phyloP scores from a whole-genome alignment of 306 rosid genomes.

The Hippophae tibetana region DNA sequence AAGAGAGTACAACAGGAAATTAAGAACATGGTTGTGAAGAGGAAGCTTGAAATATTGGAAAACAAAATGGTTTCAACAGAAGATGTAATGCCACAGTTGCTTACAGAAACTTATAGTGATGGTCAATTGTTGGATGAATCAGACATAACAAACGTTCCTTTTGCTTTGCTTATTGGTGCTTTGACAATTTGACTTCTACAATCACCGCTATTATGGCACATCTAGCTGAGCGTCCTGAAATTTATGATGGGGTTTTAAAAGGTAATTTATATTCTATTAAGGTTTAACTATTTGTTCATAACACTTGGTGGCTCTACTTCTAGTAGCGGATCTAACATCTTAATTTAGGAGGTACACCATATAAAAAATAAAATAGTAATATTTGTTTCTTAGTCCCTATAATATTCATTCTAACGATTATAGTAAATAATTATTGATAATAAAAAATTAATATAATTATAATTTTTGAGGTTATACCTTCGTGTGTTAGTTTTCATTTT shows the following conservation, averaged over 20 bases:
- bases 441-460: no score
- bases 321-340: no score
- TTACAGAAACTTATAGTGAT: neutral
- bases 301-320: no score
- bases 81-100: conserved; percentile 5
- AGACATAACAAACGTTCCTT: conserved; percentile 12
- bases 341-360: no score
- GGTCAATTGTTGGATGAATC: conserved; percentile 6
- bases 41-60: conserved; percentile 5
- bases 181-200: neutral
- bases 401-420: no score
- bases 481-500: no score
- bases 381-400: no score
- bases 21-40: conserved; percentile 1
- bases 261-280: neutral
- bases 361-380: no score
- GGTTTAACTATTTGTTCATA: neutral
- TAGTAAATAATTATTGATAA: no score
- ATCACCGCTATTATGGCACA: conserved; percentile 5
- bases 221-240: neutral
- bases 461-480: no score
- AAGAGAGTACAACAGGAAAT: conserved; percentile 4
- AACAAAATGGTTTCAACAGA: neutral
- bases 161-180: conserved; percentile 9
- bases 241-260: neutral